Evolutionary conservation across 352 stramenopile species (phyloP).

Genomic region (Phytophthora pinifolia): DNA sequence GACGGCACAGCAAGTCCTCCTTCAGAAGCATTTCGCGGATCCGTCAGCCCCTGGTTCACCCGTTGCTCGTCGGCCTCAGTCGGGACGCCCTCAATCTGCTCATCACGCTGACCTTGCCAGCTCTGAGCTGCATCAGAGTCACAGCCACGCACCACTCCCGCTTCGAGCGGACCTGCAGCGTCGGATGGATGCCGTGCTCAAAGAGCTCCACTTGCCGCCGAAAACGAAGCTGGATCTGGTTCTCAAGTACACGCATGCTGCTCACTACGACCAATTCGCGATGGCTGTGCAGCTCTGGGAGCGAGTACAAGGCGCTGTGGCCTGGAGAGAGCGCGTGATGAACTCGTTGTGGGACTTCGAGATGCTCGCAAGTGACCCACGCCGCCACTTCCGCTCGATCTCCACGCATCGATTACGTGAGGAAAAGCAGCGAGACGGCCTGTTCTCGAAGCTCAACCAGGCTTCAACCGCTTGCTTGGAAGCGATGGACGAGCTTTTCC

Average conservation of each 20-base stretch:
- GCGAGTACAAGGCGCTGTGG: constrained; percentile 40
- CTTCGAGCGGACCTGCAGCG: constrained; percentile 59
- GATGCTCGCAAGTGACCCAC: constrained; percentile 62
- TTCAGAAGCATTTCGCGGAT: constrained; percentile 50
- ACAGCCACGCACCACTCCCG: constrained; percentile 45
- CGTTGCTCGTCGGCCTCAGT: constrained; percentile 4
- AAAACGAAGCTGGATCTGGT: constrained; percentile 67
- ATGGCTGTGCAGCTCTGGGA: constrained; percentile 70
- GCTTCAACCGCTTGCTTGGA: constrained; percentile 45
- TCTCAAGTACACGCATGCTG: constrained; percentile 71
- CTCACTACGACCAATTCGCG: constrained; percentile 60
- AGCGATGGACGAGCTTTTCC: constrained; percentile 49
- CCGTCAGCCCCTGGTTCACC: neutral
- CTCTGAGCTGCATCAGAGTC: constrained; percentile 3
- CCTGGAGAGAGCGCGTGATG: constrained; percentile 46
- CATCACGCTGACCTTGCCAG: neutral
- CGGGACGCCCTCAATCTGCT: constrained; percentile 1
- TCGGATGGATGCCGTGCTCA: constrained; percentile 60
- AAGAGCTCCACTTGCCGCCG: constrained; percentile 42
- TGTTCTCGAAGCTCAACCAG: constrained; percentile 61
- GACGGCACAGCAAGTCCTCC: constrained; percentile 40
- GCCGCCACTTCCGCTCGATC: constrained; percentile 67
- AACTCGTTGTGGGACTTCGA: constrained; percentile 48
- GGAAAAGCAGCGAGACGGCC: constrained; percentile 62
- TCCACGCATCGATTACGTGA: constrained; percentile 62